Base-by-base conservation (phyloP, 2,329 filamentous ascomycete species). In the Aureobasidium sp. region DNA sequence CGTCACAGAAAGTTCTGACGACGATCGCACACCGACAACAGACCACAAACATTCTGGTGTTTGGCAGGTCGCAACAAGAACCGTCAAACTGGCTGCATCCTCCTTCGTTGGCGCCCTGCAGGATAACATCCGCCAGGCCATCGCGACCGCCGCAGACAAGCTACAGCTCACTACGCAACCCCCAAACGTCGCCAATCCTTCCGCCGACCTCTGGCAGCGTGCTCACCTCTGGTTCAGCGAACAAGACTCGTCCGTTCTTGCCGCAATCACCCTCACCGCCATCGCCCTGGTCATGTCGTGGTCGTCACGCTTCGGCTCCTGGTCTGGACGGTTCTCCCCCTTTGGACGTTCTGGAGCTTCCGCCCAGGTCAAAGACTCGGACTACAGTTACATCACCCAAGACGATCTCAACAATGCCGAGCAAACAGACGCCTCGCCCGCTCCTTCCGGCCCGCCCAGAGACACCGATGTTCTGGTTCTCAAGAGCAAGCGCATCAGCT, bases 361-460 rank as follows among this genome's bases (percentile, higher is more conserved):
- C 17, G 71, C 84, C 33, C 80, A 84, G 65, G 85, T 92, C 62
- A 88, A 84, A 67, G 87, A 90, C 66, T 83, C 86, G 35, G 88
- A 92, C 75, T 93, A 85, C 72, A 87, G 84, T 70, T 92, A 93
- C 76, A 91, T 92, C 69, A 90, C 88, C n/a, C 85, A 85, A 29
- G 84, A 89, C 67, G 88, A 92, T 68, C 73, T 91, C 69, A 62
- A 66, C 70, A 64, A 71, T 72, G 69, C 69, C 69, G 63, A 70
- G 65, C 57, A 63, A 38, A 42, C 37, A 23, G 53, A 58, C 4
- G 27, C 53, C 35, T 49, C 59, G 19, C 55, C 70, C 69, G 13
- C 71, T 69, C 62, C 70, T 68, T 42, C 74, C 69, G 64, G 74
- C 71, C 64, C 74, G 71, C 64, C 74, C 66, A 69, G 85, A 45